A percentile compares a stretch with the other conserved stretches of the same genome.
These are phyloP conservation scores for Simplicillium aogashimaense DNA, from an alignment of 2,329 filamentous ascomycete genomes.

Conservation along the genomic window DNA sequence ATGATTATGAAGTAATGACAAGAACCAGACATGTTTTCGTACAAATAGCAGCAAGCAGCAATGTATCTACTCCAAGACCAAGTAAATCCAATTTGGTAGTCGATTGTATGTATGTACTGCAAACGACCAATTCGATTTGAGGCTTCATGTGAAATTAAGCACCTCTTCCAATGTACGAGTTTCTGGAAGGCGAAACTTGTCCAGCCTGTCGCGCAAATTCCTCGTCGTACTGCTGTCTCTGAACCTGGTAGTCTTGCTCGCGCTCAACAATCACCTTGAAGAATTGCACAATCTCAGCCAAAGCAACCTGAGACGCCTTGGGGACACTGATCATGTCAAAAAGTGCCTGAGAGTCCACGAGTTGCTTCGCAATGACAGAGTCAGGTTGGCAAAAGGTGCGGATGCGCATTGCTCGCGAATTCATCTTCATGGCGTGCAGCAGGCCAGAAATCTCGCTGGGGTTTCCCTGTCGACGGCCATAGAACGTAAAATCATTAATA, in stretches of 20 bases:
- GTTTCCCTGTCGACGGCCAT: slow-evolving; percentile 34
- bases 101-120: too few species aligned
- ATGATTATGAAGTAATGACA: too few species aligned
- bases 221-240: too few species aligned
- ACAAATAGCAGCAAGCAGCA: too few species aligned
- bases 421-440: slow-evolving; percentile 39
- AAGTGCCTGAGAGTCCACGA: slow-evolving; percentile 41
- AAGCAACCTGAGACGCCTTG: slow-evolving; percentile 30
- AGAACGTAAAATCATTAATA: slow-evolving; percentile 42
- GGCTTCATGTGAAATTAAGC: too few species aligned
- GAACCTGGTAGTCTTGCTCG: slow-evolving; percentile 16
- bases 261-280: slow-evolving; percentile 43
- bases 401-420: slow-evolving; percentile 41
- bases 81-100: too few species aligned
- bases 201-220: too few species aligned
- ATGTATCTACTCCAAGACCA: too few species aligned
- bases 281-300: slow-evolving; percentile 42
- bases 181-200: too few species aligned
- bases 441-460: slow-evolving; percentile 33
- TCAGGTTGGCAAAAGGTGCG: slow-evolving; percentile 50
- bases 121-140: too few species aligned
- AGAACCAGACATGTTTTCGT: too few species aligned
- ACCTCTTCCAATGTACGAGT: too few species aligned
- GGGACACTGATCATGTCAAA: slow-evolving; percentile 37
- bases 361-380: slow-evolving; percentile 46